Conservation (phyloP, 768 basidiomycete genomes). For the Lactarius psammicola region DNA sequence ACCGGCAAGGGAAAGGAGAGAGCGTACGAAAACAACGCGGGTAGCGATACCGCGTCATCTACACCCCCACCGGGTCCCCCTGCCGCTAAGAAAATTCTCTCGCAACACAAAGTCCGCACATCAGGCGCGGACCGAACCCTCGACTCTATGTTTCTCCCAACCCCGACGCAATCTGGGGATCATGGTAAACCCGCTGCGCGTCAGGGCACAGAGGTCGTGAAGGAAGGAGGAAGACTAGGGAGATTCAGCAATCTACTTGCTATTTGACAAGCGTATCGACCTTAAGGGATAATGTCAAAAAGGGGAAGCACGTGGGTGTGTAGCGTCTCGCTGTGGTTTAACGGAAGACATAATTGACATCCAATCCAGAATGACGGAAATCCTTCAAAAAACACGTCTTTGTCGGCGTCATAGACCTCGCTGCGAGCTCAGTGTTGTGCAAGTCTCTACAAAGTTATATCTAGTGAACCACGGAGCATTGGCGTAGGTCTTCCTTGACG, state of each 20-base stretch:
- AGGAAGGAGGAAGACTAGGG: conserved; percentile 23
- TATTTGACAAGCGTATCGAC: conserved; percentile 69
- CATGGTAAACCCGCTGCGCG: neutral
- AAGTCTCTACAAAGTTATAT: conserved; percentile 86
- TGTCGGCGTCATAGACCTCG: conserved; percentile 84
- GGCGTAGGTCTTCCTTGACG: conserved; percentile 55
- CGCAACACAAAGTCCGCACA: conserved; percentile 91
- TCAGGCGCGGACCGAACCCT: conserved; percentile 85
- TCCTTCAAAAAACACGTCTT: conserved; percentile 86
- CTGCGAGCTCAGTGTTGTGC: conserved; percentile 76
- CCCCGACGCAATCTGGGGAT: conserved; percentile 45
- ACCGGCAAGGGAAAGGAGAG: conserved; percentile 25
- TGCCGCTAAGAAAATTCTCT: conserved; percentile 51
- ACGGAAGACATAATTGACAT: neutral
- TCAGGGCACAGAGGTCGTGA: conserved; percentile 13
- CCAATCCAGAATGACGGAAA: conserved; percentile 70
- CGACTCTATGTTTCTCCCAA: conserved; percentile 87
- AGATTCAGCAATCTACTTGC: conserved; percentile 62
- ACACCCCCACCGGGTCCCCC: conserved; percentile 10
- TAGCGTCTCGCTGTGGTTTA: neutral
- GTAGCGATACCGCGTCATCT: conserved; percentile 10
- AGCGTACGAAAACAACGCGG: conserved; percentile 11
- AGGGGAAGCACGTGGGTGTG: conserved; percentile 68
- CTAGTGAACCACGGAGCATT: conserved; percentile 82
- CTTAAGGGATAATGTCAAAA: conserved; percentile 57